phyloP scores from a whole-genome alignment of 805 yeast species.

The Saturnispora kantuleensis region DNA sequence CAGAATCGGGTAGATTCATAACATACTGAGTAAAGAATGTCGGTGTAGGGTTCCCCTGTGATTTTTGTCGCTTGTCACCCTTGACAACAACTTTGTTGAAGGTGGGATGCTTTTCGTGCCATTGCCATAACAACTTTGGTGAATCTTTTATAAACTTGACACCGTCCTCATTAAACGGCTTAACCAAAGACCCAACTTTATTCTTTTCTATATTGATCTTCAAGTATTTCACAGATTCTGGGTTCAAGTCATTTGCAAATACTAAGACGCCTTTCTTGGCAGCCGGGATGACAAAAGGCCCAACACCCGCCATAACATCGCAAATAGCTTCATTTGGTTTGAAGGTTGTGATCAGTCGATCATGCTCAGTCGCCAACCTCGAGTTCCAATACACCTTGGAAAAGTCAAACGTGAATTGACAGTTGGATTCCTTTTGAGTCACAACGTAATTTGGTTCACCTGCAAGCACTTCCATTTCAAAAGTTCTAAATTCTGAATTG shows the following conservation, averaged over 20 bases:
- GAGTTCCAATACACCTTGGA: constrained; percentile 97
- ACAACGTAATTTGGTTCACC: constrained; percentile 71
- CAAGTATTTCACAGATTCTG: constrained; percentile 69
- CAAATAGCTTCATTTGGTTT: constrained; percentile 70
- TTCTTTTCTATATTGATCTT: constrained; percentile 53
- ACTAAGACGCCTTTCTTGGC: constrained; percentile 75
- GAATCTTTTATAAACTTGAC: constrained; percentile 64
- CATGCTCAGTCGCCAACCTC: constrained; percentile 88
- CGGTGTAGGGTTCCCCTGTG: constrained; percentile 34
- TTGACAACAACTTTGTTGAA: constrained; percentile 28
- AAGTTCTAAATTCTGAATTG: constrained; percentile 82
- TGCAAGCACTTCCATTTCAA: constrained; percentile 87
- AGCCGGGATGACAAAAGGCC: constrained; percentile 96
- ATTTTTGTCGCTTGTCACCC: constrained; percentile 8
- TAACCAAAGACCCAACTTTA: constrained; percentile 49
- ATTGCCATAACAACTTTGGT: constrained; percentile 40
- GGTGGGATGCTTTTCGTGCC: constrained; percentile 28
- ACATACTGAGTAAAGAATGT: constrained; percentile 59
- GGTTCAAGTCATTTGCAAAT: constrained; percentile 89
- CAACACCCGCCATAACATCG: constrained; percentile 98
- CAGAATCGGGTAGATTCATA: constrained; percentile 94
- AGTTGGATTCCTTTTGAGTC: constrained; percentile 79
- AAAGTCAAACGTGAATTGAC: constrained; percentile 81
- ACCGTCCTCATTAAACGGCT: constrained; percentile 70
- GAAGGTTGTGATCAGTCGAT: constrained; percentile 50